A percentile compares a stretch with the other conserved stretches of the same genome.
Evolutionary conservation across 202 grass and related monocot species (phyloP).

Genomic region (Zoysia matrella): DNA sequence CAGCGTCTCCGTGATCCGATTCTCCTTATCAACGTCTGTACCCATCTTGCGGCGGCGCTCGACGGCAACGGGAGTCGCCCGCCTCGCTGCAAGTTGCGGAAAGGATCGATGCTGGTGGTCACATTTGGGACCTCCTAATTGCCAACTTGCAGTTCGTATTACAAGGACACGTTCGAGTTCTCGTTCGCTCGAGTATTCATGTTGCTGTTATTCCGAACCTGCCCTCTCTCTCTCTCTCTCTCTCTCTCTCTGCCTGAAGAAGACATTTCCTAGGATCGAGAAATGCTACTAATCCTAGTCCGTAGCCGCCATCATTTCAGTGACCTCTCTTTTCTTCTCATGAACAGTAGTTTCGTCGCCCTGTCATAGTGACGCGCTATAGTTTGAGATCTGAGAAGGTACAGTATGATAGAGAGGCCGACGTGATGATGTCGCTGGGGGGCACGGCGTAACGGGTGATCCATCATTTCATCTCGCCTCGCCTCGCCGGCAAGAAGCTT

Average conservation of each 20-base stretch:
- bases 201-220: too few species aligned
- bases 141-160: background rate
- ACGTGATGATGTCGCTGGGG: background rate
- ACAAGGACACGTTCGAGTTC: background rate
- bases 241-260: background rate
- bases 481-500: constrained; percentile 29
- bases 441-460: constrained; percentile 2
- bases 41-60: background rate
- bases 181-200: too few species aligned
- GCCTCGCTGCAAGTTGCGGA: background rate
- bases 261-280: constrained; percentile 20
- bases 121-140: background rate
- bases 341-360: background rate
- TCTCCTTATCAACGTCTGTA: constrained; percentile 13
- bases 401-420: background rate
- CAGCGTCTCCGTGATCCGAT: constrained; percentile 1
- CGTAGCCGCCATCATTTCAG: constrained; percentile 23
- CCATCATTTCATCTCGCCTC: too few species aligned
- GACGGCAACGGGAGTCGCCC: constrained; percentile 27
- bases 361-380: background rate
- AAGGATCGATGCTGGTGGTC: background rate
- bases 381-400: constrained; percentile 28
- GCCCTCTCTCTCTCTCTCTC: too few species aligned
- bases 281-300: background rate
- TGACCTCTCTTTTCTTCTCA: background rate